Evolutionary conservation across 345 rosid genomes (phyloP).

Genomic region (thale cress (Arabidopsis thaliana)): DNA sequence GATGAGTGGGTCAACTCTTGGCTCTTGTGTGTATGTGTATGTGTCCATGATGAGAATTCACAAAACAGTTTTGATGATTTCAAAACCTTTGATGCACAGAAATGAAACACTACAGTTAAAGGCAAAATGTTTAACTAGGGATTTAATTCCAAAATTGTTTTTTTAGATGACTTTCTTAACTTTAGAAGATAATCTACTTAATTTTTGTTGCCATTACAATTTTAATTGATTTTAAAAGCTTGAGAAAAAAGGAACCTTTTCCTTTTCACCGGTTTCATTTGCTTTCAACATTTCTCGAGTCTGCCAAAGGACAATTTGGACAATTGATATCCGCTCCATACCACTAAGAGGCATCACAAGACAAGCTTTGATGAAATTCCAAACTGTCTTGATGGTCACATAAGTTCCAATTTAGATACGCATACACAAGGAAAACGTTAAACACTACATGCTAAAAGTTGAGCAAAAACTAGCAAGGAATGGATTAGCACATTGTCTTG

Average conservation of each 20-base stretch:
- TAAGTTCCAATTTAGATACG: constrained; percentile 5
- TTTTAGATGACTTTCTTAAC: neutral
- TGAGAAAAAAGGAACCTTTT: neutral
- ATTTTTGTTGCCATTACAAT: neutral
- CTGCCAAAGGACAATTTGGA: neutral
- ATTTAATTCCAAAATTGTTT: neutral
- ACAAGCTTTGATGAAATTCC: constrained; percentile 11
- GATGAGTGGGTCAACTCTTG: constrained; percentile 36
- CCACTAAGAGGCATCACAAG: constrained; percentile 7
- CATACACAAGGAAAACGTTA: neutral
- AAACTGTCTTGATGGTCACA: constrained; percentile 1
- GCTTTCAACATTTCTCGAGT: neutral
- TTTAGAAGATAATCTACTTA: neutral
- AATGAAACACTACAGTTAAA: neutral
- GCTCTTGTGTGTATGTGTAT: no score
- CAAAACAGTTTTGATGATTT: neutral
- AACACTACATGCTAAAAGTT: neutral
- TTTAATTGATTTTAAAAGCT: neutral
- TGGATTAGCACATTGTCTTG: constrained; percentile 5
- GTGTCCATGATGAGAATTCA: constrained; percentile 5
- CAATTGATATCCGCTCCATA: neutral
- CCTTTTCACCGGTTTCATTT: neutral
- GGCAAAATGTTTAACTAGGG: neutral
- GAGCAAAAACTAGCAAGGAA: constrained; percentile 4
- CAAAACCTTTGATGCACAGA: neutral